These are phyloP conservation scores for Penicillium samsonianum DNA, from an alignment of 495 filamentous ascomycete genomes.

Conservation along the genomic window DNA sequence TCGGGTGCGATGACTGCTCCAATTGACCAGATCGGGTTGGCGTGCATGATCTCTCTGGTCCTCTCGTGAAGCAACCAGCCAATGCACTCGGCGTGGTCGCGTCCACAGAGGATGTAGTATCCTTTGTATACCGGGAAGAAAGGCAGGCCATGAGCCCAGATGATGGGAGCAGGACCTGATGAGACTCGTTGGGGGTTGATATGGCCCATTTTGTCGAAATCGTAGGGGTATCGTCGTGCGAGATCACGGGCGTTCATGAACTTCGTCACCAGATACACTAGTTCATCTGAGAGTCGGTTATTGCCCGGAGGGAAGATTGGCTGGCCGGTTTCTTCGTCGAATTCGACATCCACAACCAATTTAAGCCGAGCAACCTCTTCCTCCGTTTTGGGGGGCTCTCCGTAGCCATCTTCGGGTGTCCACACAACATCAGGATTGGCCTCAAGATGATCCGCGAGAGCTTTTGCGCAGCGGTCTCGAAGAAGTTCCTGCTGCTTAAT, in stretches of 20 bases:
- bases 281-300: slow-evolving; percentile 26
- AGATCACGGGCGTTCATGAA: background rate
- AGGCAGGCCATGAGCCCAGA: slow-evolving; percentile 29
- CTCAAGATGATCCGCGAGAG: background rate
- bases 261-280: slow-evolving; percentile 29
- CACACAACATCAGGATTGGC: background rate
- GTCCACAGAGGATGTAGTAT: slow-evolving; percentile 28
- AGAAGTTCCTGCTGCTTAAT: background rate
- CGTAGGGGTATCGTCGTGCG: slow-evolving; percentile 19
- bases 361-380: background rate
- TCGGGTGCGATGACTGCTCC: slow-evolving; percentile 23
- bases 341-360: background rate
- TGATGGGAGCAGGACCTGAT: slow-evolving; percentile 14
- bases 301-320: slow-evolving; percentile 15
- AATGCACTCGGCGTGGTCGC: slow-evolving; percentile 14
- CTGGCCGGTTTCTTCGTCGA: slow-evolving; percentile 1
- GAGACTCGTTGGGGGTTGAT: slow-evolving; percentile 21
- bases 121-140: slow-evolving; percentile 27
- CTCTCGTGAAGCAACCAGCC: slow-evolving; percentile 9
- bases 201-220: slow-evolving; percentile 18
- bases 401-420: background rate
- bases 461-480: background rate
- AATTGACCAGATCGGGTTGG: slow-evolving; percentile 17
- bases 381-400: background rate
- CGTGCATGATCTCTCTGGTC: background rate